Base-by-base conservation (phyloP, 169 alveolate genomes). In the Eimeria acervulina region DNA sequence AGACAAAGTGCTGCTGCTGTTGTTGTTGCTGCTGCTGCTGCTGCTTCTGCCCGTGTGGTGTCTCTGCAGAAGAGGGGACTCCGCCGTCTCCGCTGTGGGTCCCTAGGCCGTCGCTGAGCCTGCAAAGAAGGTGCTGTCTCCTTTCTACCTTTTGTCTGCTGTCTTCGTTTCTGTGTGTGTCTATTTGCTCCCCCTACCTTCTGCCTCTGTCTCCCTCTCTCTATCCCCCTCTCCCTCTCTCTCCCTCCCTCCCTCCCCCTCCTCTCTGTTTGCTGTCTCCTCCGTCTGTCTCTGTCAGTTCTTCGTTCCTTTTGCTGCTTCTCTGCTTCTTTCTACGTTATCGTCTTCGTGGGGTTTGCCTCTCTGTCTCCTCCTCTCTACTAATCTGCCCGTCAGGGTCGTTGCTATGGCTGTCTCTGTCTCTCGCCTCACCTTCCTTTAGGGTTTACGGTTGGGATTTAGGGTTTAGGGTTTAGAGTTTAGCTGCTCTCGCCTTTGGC, bases 81-180 rank as follows among this genome's bases (percentile, higher is more conserved):
- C 78, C 78, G 52, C 38, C 31, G 31, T 74, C 85, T 5, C 52
- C 85, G 13, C 52, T 74, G 10, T 74, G 85, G 85, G 40, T 51
- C 31, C 52, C 85, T 21, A 74, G 85, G 85, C 31, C 44, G 52
- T 33, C 85, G 1, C 85, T 74, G 0, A 36, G 31, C 31, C 85
- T 21, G 10, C 52, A 74, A n/a, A 28, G 85, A 28, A 36, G 85
- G 85, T 74, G 40, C 55, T 47, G 55, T 47, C 55, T 47, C 55
- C 55, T 47, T 47, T 47, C 19, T 47, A 12, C 12, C 55, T 47
- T 12, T 12, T 47, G 19, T 47, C 55, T 47, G n/a, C n/a, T n/a
- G n/a, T n/a, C n/a, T n/a, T n/a, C n/a, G n/a, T n/a, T n/a, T n/a
- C 55, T 47, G 5, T 47, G 55, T 47, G 19, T 47, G 55, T 47